Evolutionary conservation across 2,329 filamentous ascomycete genomes (phyloP).

Genomic region (Xylariaceae sp.): DNA sequence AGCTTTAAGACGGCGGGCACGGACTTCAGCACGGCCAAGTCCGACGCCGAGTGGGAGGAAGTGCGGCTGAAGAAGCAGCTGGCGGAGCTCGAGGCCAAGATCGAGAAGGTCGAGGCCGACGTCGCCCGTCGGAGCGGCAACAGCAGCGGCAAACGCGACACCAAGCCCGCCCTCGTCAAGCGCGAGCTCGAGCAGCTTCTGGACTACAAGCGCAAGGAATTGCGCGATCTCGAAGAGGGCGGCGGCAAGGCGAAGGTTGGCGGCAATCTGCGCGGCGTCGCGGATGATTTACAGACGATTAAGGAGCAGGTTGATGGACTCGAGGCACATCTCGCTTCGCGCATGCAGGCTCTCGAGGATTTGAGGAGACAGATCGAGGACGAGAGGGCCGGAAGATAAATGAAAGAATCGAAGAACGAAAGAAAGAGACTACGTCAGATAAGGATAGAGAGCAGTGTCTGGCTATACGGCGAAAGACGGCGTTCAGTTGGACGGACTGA

Average conservation of each 20-base stretch:
- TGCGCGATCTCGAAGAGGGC: conserved; percentile 69
- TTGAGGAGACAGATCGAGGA: conserved; percentile 79
- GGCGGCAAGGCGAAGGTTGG: conserved; percentile 64
- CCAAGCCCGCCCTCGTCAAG: conserved; percentile 87
- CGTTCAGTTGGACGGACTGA: conserved; percentile 8
- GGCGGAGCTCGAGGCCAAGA: conserved; percentile 80
- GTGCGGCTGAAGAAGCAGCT: conserved; percentile 91
- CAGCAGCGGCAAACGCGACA: conserved; percentile 58
- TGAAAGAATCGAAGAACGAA: not conserved
- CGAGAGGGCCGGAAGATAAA: conserved; percentile 59
- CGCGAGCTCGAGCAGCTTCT: conserved; percentile 88
- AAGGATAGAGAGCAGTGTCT: not conserved
- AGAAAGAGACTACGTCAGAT: not conserved
- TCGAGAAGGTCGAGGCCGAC: conserved; percentile 72
- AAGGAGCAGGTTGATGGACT: conserved; percentile 90
- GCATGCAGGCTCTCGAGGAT: conserved; percentile 71
- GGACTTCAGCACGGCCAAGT: conserved; percentile 79
- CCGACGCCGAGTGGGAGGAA: conserved; percentile 90
- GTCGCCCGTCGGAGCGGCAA: conserved; percentile 53
- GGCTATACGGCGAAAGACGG: conserved; percentile 2
- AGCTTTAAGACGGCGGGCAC: conserved; percentile 79
- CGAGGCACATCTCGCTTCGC: conserved; percentile 71
- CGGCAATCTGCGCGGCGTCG: conserved; percentile 67
- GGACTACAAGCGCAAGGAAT: conserved; percentile 84
- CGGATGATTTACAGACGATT: conserved; percentile 84